Percentiles rank a stretch among this genome's conserved stretches.
phyloP scores from a whole-genome alignment of 1,139 yeast genomes.

The Kodamaea fungicola region DNA sequence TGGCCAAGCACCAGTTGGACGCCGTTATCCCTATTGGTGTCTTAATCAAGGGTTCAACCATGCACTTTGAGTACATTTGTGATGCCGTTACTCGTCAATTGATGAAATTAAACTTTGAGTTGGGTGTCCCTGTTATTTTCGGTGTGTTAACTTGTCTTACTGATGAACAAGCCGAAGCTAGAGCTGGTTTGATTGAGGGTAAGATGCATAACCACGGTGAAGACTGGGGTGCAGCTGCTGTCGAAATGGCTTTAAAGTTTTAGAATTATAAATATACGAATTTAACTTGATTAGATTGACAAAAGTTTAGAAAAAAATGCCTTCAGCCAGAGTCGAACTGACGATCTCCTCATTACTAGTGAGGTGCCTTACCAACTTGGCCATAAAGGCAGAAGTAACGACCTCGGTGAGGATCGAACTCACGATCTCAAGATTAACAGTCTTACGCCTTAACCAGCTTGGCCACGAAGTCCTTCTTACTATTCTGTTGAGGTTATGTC shows the following conservation, averaged over 20 bases:
- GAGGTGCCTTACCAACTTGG: constrained; percentile 93
- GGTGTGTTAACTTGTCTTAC: constrained; percentile 92
- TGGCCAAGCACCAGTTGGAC: constrained; percentile 57
- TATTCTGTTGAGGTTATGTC: not conserved
- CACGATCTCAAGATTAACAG: constrained; percentile 17
- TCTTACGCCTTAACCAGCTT: constrained; percentile 18
- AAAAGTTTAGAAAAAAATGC: constrained; percentile 32
- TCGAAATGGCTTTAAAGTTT: constrained; percentile 78
- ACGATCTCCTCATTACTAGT: constrained; percentile 90
- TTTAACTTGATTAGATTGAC: not conserved
- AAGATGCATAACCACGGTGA: constrained; percentile 91
- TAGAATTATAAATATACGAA: not conserved
- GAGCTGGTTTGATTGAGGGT: constrained; percentile 84
- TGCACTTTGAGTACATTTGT: constrained; percentile 97
- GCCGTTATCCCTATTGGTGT: constrained; percentile 94
- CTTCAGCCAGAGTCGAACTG: constrained; percentile 84
- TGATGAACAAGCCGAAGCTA: constrained; percentile 86
- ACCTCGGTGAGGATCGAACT: constrained; percentile 17
- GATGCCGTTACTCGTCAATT: constrained; percentile 84
- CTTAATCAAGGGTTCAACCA: constrained; percentile 91
- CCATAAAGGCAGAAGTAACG: constrained; percentile 21
- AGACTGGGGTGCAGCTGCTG: constrained; percentile 99
- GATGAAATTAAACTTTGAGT: constrained; percentile 74
- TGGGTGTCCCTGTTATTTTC: constrained; percentile 78
- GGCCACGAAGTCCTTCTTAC: constrained; percentile 18